A percentile compares a stretch with the other conserved stretches of the same genome.
These are phyloP conservation scores for Xylaria grammica DNA, from an alignment of 495 filamentous ascomycete genomes.

Conservation along the genomic window DNA sequence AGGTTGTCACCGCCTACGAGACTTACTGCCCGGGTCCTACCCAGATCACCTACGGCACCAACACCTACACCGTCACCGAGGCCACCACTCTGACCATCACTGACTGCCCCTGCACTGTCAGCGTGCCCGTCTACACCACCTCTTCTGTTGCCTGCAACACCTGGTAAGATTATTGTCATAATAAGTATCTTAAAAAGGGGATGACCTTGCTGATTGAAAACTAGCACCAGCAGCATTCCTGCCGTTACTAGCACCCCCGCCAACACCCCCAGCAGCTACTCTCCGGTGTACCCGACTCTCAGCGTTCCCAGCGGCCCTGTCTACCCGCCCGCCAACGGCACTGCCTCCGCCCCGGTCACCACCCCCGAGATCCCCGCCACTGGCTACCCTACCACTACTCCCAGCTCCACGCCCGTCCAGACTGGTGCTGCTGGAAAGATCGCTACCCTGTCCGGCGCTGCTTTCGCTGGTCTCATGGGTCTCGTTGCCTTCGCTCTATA, in stretches of 20 bases:
- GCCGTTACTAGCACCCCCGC: slow-evolving; percentile 28
- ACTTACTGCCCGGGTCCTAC: slow-evolving; percentile 87
- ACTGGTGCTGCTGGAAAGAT: slow-evolving; percentile 68
- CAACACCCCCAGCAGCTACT: slow-evolving; percentile 33
- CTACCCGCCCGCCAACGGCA: slow-evolving; percentile 31
- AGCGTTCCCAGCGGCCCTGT: slow-evolving; percentile 26
- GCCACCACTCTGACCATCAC: slow-evolving; percentile 81
- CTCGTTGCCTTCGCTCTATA: slow-evolving; percentile 77
- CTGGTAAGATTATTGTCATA: slow-evolving; percentile 64
- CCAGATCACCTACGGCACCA: slow-evolving; percentile 66
- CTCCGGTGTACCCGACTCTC: slow-evolving; percentile 31
- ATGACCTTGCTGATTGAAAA: background rate
- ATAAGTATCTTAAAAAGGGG: too few relatives aligned
- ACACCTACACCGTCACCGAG: slow-evolving; percentile 81
- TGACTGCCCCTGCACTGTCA: slow-evolving; percentile 79
- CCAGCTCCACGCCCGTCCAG: slow-evolving; percentile 48
- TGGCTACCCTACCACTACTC: slow-evolving; percentile 40
- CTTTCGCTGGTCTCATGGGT: slow-evolving; percentile 76
- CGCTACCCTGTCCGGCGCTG: slow-evolving; percentile 70
- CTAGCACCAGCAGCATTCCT: slow-evolving; percentile 11
- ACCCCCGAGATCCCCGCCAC: slow-evolving; percentile 39
- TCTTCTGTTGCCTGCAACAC: slow-evolving; percentile 68
- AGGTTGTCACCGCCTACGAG: slow-evolving; percentile 78
- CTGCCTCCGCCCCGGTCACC: slow-evolving; percentile 34
- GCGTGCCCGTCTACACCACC: slow-evolving; percentile 68